Conservation (phyloP, 371 early-diverging fungal genomes). For the Gilbertella persicaria region DNA sequence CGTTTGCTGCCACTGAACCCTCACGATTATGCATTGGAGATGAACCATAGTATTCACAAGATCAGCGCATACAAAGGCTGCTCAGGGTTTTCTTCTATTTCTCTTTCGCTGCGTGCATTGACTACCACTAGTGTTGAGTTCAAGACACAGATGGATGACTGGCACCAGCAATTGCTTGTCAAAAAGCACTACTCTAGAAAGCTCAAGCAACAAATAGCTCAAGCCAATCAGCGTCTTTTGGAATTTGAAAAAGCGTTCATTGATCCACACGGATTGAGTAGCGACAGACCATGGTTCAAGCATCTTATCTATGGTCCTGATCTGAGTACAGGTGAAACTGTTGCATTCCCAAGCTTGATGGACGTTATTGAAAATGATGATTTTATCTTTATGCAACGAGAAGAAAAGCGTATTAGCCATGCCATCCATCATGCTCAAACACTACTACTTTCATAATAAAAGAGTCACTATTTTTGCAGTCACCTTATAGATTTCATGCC, state of each 20-base stretch:
- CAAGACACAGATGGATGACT: neutral
- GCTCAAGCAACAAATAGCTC: neutral
- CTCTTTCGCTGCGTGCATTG: constrained; percentile 3
- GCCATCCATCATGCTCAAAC: constrained; percentile 3
- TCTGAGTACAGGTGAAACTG: constrained; percentile 42
- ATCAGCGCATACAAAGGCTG: constrained; percentile 1
- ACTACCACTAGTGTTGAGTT: constrained; percentile 3
- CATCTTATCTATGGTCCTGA: constrained; percentile 61
- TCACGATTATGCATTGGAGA: constrained; percentile 31
- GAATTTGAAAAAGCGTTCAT: constrained; percentile 58
- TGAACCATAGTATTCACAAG: neutral
- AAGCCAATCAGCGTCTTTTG: constrained; percentile 39
- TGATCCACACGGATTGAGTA: constrained; percentile 44
- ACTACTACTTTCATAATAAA: neutral
- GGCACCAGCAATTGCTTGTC: neutral
- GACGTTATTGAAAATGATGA: constrained; percentile 21
- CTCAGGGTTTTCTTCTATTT: constrained; percentile 2
- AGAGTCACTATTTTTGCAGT: constrained; percentile 2
- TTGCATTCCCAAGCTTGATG: constrained; percentile 47
- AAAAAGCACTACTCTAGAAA: constrained; percentile 18
- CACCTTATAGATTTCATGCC: constrained; percentile 8
- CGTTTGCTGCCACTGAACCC: constrained; percentile 36
- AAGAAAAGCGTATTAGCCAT: constrained; percentile 5
- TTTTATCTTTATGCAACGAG: neutral
- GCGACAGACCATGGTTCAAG: constrained; percentile 50